These are phyloP conservation scores for Gliomastix tumulicola DNA, from an alignment of 2,329 filamentous ascomycete species.

Conservation along the genomic window DNA sequence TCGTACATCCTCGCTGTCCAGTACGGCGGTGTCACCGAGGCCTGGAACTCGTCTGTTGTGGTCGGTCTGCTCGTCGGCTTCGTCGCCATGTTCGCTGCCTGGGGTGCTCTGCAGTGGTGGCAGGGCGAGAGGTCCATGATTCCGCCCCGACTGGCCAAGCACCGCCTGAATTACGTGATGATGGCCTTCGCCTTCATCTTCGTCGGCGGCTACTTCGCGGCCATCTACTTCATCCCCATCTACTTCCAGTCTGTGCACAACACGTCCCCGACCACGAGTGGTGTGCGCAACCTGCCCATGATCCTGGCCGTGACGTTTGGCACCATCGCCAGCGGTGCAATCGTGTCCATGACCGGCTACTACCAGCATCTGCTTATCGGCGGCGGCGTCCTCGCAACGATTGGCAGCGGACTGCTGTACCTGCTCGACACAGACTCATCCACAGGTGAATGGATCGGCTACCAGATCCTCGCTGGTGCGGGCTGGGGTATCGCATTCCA, in stretches of 20 bases:
- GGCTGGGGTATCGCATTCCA: conserved; percentile 38
- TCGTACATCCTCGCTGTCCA: conserved; percentile 32
- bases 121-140: conserved; percentile 33
- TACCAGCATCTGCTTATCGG: conserved; percentile 38
- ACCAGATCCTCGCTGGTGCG: conserved; percentile 42
- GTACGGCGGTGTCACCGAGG: conserved; percentile 29
- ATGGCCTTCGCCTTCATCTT: conserved; percentile 28
- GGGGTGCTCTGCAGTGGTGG: conserved; percentile 23
- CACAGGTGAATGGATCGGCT: conserved; percentile 42
- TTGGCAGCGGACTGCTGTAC: conserved; percentile 35
- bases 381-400: conserved; percentile 32
- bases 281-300: conserved; percentile 28
- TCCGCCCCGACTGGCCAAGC: conserved; percentile 21
- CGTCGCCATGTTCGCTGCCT: conserved; percentile 16
- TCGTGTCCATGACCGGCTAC: conserved; percentile 29
- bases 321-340: conserved; percentile 28
- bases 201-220: conserved; percentile 6
- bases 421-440: conserved; percentile 28
- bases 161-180: conserved; percentile 21
- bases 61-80: conserved; percentile 28
- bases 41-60: conserved; percentile 25
- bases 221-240: conserved; percentile 32
- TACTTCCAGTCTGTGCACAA: conserved; percentile 27
- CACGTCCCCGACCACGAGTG: conserved; percentile 22
- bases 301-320: conserved; percentile 33